phyloP scores from a whole-genome alignment of 83 land plant species.

The Thuja plicata region DNA sequence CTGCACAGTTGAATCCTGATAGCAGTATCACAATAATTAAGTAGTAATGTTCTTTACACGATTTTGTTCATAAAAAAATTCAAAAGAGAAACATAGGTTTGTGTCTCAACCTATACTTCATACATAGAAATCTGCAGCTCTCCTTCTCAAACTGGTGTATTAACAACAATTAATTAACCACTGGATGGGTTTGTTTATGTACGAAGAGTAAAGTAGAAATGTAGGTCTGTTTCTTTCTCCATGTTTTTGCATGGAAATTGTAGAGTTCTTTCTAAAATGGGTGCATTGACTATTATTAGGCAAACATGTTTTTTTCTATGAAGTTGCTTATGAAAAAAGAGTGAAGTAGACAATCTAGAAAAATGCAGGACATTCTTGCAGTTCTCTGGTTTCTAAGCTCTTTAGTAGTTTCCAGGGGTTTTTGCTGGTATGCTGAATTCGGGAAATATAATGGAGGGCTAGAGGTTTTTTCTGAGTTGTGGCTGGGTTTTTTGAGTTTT shows the following conservation, averaged over 20 bases:
- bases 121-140: neutral
- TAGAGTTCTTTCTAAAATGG: neutral
- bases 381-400: neutral
- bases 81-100: slow-evolving; percentile 46
- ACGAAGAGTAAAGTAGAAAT: no score
- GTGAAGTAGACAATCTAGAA: neutral
- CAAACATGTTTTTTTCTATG: neutral
- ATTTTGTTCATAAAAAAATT: neutral
- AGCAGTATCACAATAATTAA: neutral
- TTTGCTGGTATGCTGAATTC: neutral
- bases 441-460: neutral
- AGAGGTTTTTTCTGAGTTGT: neutral
- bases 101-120: slow-evolving; percentile 3
- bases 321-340: neutral
- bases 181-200: neutral
- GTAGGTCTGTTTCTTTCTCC: slow-evolving; percentile 49
- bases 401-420: neutral
- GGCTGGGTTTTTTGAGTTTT: neutral
- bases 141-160: neutral
- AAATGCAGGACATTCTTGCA: neutral
- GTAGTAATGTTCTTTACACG: slow-evolving; percentile 6
- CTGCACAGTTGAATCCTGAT: no score
- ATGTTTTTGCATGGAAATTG: neutral
- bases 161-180: neutral
- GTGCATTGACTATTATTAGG: neutral